Conservation (phyloP, 352 stramenopile genomes). For the Phytopythium sindhum region DNA sequence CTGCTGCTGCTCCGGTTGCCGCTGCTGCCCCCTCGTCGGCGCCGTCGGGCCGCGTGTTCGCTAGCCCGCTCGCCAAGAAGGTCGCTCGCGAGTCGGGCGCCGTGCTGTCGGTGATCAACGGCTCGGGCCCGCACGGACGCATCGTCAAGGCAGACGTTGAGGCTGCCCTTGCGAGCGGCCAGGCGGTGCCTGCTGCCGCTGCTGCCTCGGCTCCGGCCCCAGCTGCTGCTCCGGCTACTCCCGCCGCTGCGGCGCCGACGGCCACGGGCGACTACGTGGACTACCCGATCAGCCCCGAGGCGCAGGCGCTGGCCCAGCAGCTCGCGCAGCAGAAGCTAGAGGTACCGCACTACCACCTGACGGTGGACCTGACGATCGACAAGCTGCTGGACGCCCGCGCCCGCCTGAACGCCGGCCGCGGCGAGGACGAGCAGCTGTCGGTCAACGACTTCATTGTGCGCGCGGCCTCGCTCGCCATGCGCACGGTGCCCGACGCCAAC, state of each 20-base stretch:
- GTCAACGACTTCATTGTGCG: conserved; percentile 99
- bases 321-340: conserved; percentile 93
- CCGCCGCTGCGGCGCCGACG: conserved; percentile 30
- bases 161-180: conserved; percentile 77
- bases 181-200: conserved; percentile 22
- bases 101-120: conserved; percentile 63
- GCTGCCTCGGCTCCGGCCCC: conserved; percentile 16
- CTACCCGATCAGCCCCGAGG: conserved; percentile 86
- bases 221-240: conserved; percentile 21
- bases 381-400: conserved; percentile 90
- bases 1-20: conserved; percentile 13
- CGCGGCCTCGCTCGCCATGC: conserved; percentile 93
- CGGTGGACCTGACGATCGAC: conserved; percentile 92
- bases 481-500: conserved; percentile 94
- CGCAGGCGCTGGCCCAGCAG: conserved; percentile 77
- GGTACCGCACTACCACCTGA: conserved; percentile 98
- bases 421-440: conserved; percentile 91
- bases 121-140: conserved; percentile 84
- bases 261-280: conserved; percentile 87
- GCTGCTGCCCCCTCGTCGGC: conserved; percentile 9
- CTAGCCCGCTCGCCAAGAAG: conserved; percentile 94
- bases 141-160: conserved; percentile 95
- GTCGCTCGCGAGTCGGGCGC: conserved; percentile 78
- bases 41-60: conserved; percentile 84
- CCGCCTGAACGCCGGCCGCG: conserved; percentile 88